Evolutionary conservation across 2,329 filamentous ascomycete species (phyloP), one percentile per base, ranked within the genome.

Genomic region (Arthrinium phaeospermum): DNA sequence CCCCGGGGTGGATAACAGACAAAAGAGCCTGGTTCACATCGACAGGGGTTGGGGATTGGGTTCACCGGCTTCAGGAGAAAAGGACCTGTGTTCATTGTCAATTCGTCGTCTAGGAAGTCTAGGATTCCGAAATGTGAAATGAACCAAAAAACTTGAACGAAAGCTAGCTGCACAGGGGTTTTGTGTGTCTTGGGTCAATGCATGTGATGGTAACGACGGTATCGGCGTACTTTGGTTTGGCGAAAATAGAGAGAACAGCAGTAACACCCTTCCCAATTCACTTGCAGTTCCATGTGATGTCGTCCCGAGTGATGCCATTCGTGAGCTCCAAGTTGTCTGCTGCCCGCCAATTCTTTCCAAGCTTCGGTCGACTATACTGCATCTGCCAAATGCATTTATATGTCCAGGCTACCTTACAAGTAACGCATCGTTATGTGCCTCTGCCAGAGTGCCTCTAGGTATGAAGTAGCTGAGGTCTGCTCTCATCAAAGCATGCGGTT

Each of bases 101-200:
- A 79, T 80, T 80, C 77, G 77, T 78, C 77, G 75, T 75, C 76
- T 79, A 80, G 78, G 77, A 76, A 78, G 77, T 76, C 76, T 80
- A 80, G 78, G 77, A 76, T 78, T 67, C 71, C 76, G 75, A 77
- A 80, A 81, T 80, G 78, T 75, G 78, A 80, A 80, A 80, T 78
- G 79, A 80, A 79, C 77, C 78, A 76, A 81, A 79, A 75, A 70
- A 51, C 68, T 47, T 69, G 27, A 69, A 69, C 67, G 47, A 69
- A 64, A 41, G 57, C 57, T 64, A 64, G 57, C 57, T 64, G 57
- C 57, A 64, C 19, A 34, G 53, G 57, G 57, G 57, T 64, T 64
- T 41, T 64, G 57, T 64, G 57, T 64, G 57, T 64, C 57, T 64
- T 64, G 57, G 57, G 57, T 64, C 57, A 22, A 64, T 64, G 57